Base-by-base conservation (phyloP, 2,329 filamentous ascomycete species). In the Alternaria sp. region DNA sequence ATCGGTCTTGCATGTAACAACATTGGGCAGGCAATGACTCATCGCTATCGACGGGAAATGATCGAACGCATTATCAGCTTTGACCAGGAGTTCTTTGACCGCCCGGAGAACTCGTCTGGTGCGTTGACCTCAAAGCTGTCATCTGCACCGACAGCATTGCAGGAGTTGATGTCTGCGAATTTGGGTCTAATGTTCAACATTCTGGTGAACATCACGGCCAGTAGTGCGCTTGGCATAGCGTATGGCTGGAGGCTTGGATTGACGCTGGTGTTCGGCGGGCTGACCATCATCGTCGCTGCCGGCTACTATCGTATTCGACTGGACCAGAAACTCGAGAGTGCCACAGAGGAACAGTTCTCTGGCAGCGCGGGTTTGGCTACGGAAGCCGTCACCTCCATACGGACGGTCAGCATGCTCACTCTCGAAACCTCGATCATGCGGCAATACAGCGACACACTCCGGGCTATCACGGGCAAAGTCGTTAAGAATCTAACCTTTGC, bases 21-120 rank as follows among this genome's bases (percentile, higher is more conserved):
- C 0, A 93, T 93, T 49, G 62, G 55, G 9, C 62, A 67, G 51
- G 30, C 58, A 25, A 28, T 67, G 15, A 46, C 61, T 11, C 65
- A 67, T 26, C 52, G 57, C 5, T 32, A 59, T 8, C 55, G 65
- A 17, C 54, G 56, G 17, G 55, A 65, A n/a, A 68, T 66, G 21
- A 58, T 66, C 40, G 55, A 61, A 13, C 53, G 58, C 9, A 53
- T 66, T 9, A 87, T 97, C 51, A 91, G 94, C 65, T 94, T 97
- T 79, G 94, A 97, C 65, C 93, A 97, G 46, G 84, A 88, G 26
- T 97, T 93, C 79, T 97, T 97, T 70, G 94, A 97, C 78, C 86
- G 84, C 43, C 92, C 96, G 63, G 91, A 96, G 79, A 96, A 97
- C 77, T 93, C 91, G 15, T 90, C 93, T 6, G 95, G 95, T 68